A percentile compares a stretch with the other conserved stretches of the same genome.
Conservation (phyloP, 108 stramenopile genomes). For the Skeletonema tropicum region DNA sequence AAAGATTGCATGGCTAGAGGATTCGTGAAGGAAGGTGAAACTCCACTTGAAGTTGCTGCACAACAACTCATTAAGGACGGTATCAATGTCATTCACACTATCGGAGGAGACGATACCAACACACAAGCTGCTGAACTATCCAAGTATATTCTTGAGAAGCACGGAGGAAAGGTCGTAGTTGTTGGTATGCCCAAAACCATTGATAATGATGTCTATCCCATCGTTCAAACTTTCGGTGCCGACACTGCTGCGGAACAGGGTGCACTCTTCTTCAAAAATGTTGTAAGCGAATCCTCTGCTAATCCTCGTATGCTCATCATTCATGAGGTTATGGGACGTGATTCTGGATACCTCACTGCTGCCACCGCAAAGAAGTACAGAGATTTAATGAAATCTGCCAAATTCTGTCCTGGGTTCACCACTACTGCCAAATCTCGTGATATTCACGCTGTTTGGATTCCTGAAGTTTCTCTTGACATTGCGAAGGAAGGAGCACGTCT, state of each 20-base stretch:
- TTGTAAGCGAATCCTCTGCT: slow-evolving; percentile 82
- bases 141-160: slow-evolving; percentile 80
- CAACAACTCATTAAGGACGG: slow-evolving; percentile 80
- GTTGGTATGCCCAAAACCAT: slow-evolving; percentile 91
- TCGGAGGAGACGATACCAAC: slow-evolving; percentile 94
- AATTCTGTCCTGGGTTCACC: slow-evolving; percentile 56
- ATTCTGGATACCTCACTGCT: slow-evolving; percentile 88
- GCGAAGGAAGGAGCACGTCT: slow-evolving; percentile 79
- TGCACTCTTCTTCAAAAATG: slow-evolving; percentile 83
- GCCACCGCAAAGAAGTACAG: slow-evolving; percentile 82
- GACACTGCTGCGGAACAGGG: slow-evolving; percentile 89
- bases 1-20: slow-evolving; percentile 86
- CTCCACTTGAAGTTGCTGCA: slow-evolving; percentile 85
- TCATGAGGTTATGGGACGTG: slow-evolving; percentile 93
- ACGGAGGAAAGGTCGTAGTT: slow-evolving; percentile 83
- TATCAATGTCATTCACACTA: slow-evolving; percentile 88
- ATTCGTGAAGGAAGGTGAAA: slow-evolving; percentile 75
- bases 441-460: slow-evolving; percentile 92
- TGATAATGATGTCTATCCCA: slow-evolving; percentile 91
- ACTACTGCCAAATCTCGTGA: slow-evolving; percentile 63
- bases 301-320: slow-evolving; percentile 94
- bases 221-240: slow-evolving; percentile 90
- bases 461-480: slow-evolving; percentile 78
- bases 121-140: slow-evolving; percentile 90
- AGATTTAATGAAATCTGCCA: slow-evolving; percentile 48